Base-by-base conservation (phyloP, 2,329 filamentous ascomycete species). In the Penicillium sp. region DNA sequence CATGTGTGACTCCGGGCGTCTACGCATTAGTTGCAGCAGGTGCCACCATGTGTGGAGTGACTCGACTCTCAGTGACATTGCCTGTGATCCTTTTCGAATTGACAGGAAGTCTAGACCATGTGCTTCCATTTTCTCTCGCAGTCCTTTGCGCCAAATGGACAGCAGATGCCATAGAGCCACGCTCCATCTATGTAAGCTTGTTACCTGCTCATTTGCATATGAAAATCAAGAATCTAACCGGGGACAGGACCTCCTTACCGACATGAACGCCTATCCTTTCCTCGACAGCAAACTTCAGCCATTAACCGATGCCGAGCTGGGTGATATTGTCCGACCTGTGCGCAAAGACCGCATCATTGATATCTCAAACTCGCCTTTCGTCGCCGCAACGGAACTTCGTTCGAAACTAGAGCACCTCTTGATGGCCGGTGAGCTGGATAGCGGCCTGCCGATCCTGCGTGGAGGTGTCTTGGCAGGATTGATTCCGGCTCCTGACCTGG, bases 111-210 rank as follows among this genome's bases (percentile, higher is more conserved):
- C 80, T 97, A 47, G 90, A 97, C 71, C 95, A 97, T 67, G 94
- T 99, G 3, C 79, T 99, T 11, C 94, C 94, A 0, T 97, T 97
- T 72, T 97, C 92, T 0, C 78, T 99, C 8, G 89, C 90, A 0
- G 91, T 99, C 31, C 80, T 97, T 4, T 92, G 96, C 26, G 87
- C 93, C n/a, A 99, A 99, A 76, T 99, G 94, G 94, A 96, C 92
- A 0, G 92, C 94, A 0, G 94, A 97, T 74, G 92, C 92, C 3
- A 85, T 99, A 49, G 94, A 99, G 73, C 94, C 93, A 15, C 82
- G 91, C 51, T 96, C 91, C 72, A 97, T 99, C 59, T 97, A 97
- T 71, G 86, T 88, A 75, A 76, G 85, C 76, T 8, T 4, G 3
- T 44, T n/a, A 7, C 29, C 23, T 11, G 5, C n/a, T 14, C 27